Conservation (phyloP, 257 asterid genomes). For the Datura wrightii region DNA sequence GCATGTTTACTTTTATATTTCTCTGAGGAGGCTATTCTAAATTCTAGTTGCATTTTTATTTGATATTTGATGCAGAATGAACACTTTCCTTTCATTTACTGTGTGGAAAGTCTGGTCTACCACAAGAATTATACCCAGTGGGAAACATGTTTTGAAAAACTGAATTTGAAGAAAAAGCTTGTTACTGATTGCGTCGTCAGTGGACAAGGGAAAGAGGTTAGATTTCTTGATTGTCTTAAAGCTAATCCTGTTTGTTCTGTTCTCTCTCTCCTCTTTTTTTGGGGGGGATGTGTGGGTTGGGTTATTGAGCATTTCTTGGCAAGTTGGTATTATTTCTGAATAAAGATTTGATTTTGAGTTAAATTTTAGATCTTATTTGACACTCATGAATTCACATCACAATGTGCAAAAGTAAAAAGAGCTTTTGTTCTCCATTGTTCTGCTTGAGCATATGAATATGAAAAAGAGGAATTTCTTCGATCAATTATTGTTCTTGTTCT, state of each 20-base stretch:
- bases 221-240: slow-evolving; percentile 32
- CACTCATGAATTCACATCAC: neutral
- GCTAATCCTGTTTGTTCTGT: neutral
- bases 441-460: neutral
- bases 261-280: too few species aligned
- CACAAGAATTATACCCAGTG: slow-evolving; percentile 66
- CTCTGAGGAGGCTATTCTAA: neutral
- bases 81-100: slow-evolving; percentile 81
- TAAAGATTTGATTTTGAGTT: neutral
- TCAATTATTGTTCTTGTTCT: neutral
- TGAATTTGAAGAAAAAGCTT: slow-evolving; percentile 70
- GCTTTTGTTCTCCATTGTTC: neutral
- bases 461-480: neutral
- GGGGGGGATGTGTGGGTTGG: too few species aligned
- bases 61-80: slow-evolving; percentile 63
- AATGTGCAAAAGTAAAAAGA: neutral
- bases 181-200: slow-evolving; percentile 60
- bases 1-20: neutral
- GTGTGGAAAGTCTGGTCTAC: slow-evolving; percentile 78
- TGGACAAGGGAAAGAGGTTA: slow-evolving; percentile 75
- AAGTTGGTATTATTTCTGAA: neutral
- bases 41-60: neutral
- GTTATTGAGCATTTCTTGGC: neutral
- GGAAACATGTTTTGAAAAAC: slow-evolving; percentile 78
- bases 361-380: neutral